Evolutionary conservation across 306 rosid genomes (phyloP).

Genomic region (Herpetospermum pedunculosum): DNA sequence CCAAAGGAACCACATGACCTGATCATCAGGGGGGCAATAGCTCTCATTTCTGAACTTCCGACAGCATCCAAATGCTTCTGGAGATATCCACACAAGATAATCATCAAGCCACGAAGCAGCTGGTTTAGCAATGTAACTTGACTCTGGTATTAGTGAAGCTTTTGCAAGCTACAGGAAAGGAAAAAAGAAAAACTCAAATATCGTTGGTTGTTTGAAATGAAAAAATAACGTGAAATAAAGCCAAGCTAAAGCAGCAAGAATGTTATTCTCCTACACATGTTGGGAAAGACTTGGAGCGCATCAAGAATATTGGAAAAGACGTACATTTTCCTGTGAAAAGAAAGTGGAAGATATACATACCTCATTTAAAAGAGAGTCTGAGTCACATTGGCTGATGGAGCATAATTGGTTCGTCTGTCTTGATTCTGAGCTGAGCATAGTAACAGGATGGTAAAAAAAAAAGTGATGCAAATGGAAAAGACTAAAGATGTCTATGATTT

Average conservation of each 20-base stretch:
- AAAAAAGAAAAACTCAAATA: slow-evolving; percentile 2
- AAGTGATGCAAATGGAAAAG: not conserved
- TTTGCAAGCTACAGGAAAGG: slow-evolving; percentile 48
- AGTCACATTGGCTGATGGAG: slow-evolving; percentile 88
- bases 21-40: slow-evolving; percentile 94
- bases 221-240: not conserved
- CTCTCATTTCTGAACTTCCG: slow-evolving; percentile 81
- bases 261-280: not conserved
- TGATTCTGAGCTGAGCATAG: slow-evolving; percentile 72
- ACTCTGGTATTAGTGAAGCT: slow-evolving; percentile 67
- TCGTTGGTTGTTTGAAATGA: not conserved
- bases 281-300: not conserved
- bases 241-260: not conserved
- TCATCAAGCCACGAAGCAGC: slow-evolving; percentile 99
- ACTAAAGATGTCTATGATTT: not conserved
- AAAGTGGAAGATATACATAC: slow-evolving; percentile 28
- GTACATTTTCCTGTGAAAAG: not conserved
- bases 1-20: slow-evolving; percentile 31
- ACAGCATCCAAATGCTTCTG: slow-evolving; percentile 99
- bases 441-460: slow-evolving; percentile 16
- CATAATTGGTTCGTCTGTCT: slow-evolving; percentile 79
- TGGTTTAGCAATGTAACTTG: slow-evolving; percentile 92
- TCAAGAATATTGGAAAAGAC: not conserved
- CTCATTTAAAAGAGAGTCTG: slow-evolving; percentile 86
- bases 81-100: slow-evolving; percentile 96